Percentiles rank a stretch among this genome's conserved stretches.
Evolutionary conservation across 306 rosid species (phyloP).

Genomic region (Cyamopsis tetragonoloba): DNA sequence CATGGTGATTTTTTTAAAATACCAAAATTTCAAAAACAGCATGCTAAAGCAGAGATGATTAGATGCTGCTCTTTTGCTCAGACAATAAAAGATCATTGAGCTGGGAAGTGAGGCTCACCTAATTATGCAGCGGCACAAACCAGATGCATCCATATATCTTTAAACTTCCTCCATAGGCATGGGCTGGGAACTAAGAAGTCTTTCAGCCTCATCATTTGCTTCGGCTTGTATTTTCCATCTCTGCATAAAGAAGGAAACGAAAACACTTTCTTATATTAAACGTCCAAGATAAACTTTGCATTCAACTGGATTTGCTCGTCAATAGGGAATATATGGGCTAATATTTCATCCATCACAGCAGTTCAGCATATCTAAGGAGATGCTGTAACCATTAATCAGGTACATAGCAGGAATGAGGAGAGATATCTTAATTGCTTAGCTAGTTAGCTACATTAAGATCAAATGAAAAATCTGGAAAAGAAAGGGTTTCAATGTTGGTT

Average conservation of each 20-base stretch:
- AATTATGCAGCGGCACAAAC: neutral
- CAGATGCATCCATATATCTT: conserved; percentile 12
- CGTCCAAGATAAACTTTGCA: neutral
- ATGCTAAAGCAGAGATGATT: conserved; percentile 11
- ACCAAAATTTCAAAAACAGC: conserved; percentile 10
- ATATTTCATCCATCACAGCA: neutral
- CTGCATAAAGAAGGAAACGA: conserved; percentile 34
- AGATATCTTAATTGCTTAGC: conserved; percentile 1
- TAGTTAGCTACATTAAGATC: conserved; percentile 2
- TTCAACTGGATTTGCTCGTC: neutral
- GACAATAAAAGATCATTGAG: conserved; percentile 25
- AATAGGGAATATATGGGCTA: neutral
- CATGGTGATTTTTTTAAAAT: neutral
- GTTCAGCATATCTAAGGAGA: neutral
- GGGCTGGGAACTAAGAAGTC: conserved; percentile 75
- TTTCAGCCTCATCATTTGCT: conserved; percentile 94
- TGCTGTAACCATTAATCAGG: neutral
- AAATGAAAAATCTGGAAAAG: neutral
- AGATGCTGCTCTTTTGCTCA: conserved; percentile 11
- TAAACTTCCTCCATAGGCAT: conserved; percentile 48
- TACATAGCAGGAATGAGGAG: neutral
- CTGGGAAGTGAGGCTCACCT: conserved; percentile 13
- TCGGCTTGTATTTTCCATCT: conserved; percentile 82
- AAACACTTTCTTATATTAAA: neutral
- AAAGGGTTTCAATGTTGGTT: conserved; percentile 2